Evolutionary conservation across 2,329 filamentous ascomycete species (phyloP), one percentile per base, ranked within the genome.

Genomic region (Fusarium concolor): DNA sequence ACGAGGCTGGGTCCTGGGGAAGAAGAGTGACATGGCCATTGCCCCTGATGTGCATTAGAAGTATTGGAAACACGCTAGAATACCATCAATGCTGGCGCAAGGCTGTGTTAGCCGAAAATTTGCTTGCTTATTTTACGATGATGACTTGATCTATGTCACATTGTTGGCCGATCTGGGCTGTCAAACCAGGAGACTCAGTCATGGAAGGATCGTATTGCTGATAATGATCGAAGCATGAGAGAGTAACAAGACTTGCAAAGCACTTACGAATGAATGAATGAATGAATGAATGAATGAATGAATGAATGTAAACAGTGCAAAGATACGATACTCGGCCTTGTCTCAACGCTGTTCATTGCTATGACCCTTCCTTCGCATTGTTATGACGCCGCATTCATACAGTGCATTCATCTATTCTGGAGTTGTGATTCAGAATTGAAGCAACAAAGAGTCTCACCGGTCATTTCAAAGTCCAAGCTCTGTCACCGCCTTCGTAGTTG

Each of bases 11-110:
- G 59, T 49, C 52, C 52, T 44, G 65, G 65, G 65, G 65, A 61
- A 68, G 61, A 54, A 50, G 31, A 35, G 51, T 56, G 39, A 47
- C 37, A 28, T 47, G 57, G 63, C 18, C 41, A 53, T 61, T 51
- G 49, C 61, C 61, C n/a, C 24, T 31, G 60, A 62, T 68, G 60
- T 68, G 65, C 65, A 62, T 62, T 37, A 62, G 65, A 64, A 65
- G 53, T 31, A 41, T 26, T 44, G 37, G 41, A 65, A 64, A 56
- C 65, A 43, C 54, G 65, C 60, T 66, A 66, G 51, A 69, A 57
- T 37, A 45, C 17, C 31, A 43, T 24, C 29, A 22, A 28, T 31
- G 39, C 22, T 38, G 20, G 22, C 24, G 29, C 31, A 41, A 41
- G 44, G 20, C 31, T 28, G 24, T 26, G 14, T 42, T 33, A 22